phyloP scores from a whole-genome alignment of 2,329 filamentous ascomycete genomes.

The Trichoderma endophyticum region DNA sequence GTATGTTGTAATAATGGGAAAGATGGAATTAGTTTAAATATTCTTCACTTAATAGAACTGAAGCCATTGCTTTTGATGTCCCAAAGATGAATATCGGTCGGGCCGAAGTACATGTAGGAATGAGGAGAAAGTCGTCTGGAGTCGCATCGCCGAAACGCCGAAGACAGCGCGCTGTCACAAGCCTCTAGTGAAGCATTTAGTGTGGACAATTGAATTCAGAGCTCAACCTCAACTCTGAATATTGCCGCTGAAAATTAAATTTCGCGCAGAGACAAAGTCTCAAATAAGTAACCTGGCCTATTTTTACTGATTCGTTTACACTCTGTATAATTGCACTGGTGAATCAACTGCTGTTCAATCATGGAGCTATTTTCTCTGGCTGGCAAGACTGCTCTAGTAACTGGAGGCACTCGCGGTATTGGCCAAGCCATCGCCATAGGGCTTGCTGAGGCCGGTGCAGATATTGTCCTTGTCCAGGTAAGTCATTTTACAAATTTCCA shows the following conservation, averaged over 20 bases:
- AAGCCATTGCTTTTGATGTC: neutral
- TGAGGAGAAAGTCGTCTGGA: neutral
- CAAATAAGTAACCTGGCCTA: neutral
- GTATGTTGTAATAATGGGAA: neutral
- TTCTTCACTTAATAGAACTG: neutral
- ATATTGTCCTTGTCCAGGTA: conserved; percentile 3
- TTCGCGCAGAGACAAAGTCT: neutral
- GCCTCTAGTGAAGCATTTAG: neutral
- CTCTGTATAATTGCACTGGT: neutral
- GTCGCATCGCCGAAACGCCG: neutral
- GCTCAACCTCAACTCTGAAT: neutral
- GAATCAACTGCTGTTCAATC: neutral
- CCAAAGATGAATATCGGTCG: neutral
- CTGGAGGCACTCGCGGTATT: neutral
- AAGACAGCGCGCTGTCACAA: neutral
- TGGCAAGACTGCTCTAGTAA: neutral
- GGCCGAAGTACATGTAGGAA: neutral
- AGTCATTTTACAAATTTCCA: neutral
- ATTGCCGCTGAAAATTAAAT: neutral
- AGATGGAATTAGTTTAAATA: neutral
- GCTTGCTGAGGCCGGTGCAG: neutral
- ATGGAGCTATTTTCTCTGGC: neutral
- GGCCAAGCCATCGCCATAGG: neutral
- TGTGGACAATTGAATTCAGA: neutral
- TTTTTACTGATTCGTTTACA: neutral